Evolutionary conservation across 2,329 filamentous ascomycete species (phyloP).

Genomic region (Remersonia thermophila): DNA sequence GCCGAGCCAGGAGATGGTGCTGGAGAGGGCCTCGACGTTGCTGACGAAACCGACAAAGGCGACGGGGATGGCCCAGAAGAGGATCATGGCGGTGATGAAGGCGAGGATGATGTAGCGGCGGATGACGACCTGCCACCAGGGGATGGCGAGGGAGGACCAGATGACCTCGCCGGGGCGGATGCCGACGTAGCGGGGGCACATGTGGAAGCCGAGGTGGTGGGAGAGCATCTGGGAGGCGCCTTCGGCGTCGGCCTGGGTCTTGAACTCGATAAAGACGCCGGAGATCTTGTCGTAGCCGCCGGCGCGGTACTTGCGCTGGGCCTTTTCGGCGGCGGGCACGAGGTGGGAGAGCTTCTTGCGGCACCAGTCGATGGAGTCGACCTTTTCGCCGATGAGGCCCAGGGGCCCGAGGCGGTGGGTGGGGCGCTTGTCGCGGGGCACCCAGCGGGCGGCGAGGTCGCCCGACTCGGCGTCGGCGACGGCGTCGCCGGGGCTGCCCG

Average conservation of each 20-base stretch:
- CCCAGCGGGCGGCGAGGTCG: constrained; percentile 60
- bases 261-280: constrained; percentile 86
- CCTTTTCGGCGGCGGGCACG: constrained; percentile 55
- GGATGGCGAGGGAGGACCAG: constrained; percentile 73
- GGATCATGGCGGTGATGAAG: constrained; percentile 65
- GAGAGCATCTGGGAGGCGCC: constrained; percentile 74
- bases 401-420: constrained; percentile 60
- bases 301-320: constrained; percentile 53
- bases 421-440: constrained; percentile 61
- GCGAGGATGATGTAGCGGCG: constrained; percentile 55
- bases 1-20: constrained; percentile 51
- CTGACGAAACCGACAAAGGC: constrained; percentile 75
- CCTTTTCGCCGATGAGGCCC: constrained; percentile 67
- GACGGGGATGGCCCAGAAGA: constrained; percentile 74
- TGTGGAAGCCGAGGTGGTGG: constrained; percentile 76
- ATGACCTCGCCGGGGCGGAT: constrained; percentile 73
- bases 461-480: constrained; percentile 55
- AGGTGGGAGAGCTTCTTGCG: constrained; percentile 66
- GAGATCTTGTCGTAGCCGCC: constrained; percentile 55
- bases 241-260: constrained; percentile 71
- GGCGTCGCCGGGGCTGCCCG: constrained; percentile 30
- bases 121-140: constrained; percentile 74
- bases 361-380: constrained; percentile 89
- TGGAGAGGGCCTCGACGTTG: constrained; percentile 62
- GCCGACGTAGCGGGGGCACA: constrained; percentile 76